These are phyloP conservation scores for Sporisorium graminicola DNA, from an alignment of 1,284 basidiomycete species.

Conservation along the genomic window DNA sequence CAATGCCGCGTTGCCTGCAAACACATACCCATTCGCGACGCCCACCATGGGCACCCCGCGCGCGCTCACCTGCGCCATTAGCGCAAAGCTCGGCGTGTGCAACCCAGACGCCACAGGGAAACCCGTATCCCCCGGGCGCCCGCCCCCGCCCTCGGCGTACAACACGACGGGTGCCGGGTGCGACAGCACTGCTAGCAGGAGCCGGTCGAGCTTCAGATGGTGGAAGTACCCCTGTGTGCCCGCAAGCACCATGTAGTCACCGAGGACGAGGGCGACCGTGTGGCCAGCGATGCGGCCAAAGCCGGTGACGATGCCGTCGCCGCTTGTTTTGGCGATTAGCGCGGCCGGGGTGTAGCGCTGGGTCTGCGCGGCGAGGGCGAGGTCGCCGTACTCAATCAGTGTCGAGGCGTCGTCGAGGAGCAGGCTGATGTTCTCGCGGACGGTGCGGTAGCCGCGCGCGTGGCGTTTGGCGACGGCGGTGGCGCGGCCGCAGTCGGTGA, in stretches of 20 bases:
- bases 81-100: conserved; percentile 49
- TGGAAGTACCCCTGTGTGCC: conserved; percentile 57
- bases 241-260: conserved; percentile 55
- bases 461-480: conserved; percentile 40
- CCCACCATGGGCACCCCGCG: conserved; percentile 48
- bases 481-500: conserved; percentile 21
- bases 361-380: conserved; percentile 45
- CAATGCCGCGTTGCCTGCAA: conserved; percentile 57
- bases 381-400: conserved; percentile 52
- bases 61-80: conserved; percentile 45
- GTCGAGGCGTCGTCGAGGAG: conserved; percentile 40
- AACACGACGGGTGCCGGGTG: conserved; percentile 50
- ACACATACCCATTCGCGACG: conserved; percentile 53
- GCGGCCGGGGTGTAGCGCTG: conserved; percentile 6
- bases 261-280: conserved; percentile 32
- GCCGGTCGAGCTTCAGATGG: conserved; percentile 53
- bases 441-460: conserved; percentile 43
- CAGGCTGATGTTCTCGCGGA: conserved; percentile 47
- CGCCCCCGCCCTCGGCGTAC: conserved; percentile 59
- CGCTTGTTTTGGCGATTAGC: conserved; percentile 33
- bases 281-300: conserved; percentile 36
- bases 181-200: conserved; percentile 26
- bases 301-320: conserved; percentile 56
- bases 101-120: conserved; percentile 27
- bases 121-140: conserved; percentile 54